Base-by-base conservation (phyloP, 2,329 filamentous ascomycete genomes). In the Plenodomus lindquistii region DNA sequence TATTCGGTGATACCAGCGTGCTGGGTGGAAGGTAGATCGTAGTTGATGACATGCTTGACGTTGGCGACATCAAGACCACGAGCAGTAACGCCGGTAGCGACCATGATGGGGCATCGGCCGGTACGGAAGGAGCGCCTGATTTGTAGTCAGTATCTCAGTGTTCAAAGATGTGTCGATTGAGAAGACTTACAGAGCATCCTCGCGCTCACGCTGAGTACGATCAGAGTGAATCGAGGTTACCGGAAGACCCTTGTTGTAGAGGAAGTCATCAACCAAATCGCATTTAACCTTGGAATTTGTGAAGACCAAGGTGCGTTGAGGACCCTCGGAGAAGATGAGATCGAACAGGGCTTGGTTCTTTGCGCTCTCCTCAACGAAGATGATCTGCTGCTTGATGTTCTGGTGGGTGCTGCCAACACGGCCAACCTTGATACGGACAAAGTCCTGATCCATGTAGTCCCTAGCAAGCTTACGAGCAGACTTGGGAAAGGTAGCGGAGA, bases 1-100 rank as follows among this genome's bases (percentile, higher is more conserved):
- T 97, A 99, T 70, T 97, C 94, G 40, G 89, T 85, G 46, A 97
- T 96, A 2, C 92, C 93, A n/a, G 91, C 91, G 60, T 93, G 81
- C 1, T 84, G 77, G 37, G 79, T 74, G 4, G 80, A 85, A 0
- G 93, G 93, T 1, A 97, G 77, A 52, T 97, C 92, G 61, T 86
- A 97, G 75, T 99, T 97, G 80, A 99, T 87, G 51, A 99, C 88
- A 56, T 96, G 91, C 77, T 86, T 85, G 5, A 97, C 87, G 57
- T 94, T 91, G 48, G 84, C 84, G 29, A 97, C 87, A 60, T 97
- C 92, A 27, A 97, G 85, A 6, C 94, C 94, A 61, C 94, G 91
- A 65, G 91, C 89, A 42, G 88, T 86, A 42, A 99, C 83, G 40
- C 89, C 90, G 18, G 93, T 97, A 10, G 93, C 85, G 50, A 97